These are phyloP conservation scores for Rehmannia glutinosa DNA, from an alignment of 257 asterid genomes.

Conservation along the genomic window DNA sequence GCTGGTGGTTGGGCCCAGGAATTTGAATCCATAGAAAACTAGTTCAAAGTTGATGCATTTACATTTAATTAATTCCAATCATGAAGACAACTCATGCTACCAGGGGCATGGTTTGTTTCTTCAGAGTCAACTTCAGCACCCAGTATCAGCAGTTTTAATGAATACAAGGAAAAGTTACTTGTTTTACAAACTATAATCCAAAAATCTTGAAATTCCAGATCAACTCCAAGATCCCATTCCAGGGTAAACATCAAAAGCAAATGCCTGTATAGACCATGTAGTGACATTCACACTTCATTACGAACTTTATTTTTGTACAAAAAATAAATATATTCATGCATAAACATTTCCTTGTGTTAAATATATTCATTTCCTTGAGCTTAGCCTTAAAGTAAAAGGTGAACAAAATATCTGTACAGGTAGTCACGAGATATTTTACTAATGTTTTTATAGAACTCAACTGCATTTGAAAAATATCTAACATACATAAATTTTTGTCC, in stretches of 20 bases:
- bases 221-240: too few species aligned
- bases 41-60: neutral
- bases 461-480: neutral
- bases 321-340: too few species aligned
- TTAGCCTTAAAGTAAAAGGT: neutral
- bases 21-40: neutral
- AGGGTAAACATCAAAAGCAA: slow-evolving; percentile 10
- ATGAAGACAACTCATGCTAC: neutral
- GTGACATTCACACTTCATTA: too few species aligned
- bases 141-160: neutral
- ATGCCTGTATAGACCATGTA: neutral
- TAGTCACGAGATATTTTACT: neutral
- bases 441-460: neutral
- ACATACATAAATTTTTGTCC: neutral
- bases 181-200: too few species aligned
- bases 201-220: neutral
- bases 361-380: too few species aligned
- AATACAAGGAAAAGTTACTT: neutral
- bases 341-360: too few species aligned
- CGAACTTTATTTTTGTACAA: neutral
- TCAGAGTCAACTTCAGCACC: neutral
- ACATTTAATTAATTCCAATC: neutral
- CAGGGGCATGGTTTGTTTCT: neutral
- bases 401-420: neutral
- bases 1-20: neutral